A percentile compares a stretch with the other conserved stretches of the same genome.
Evolutionary conservation across 192 early-diverging fungal genomes (phyloP).

Genomic region (Gaertneriomyces semiglobifer): DNA sequence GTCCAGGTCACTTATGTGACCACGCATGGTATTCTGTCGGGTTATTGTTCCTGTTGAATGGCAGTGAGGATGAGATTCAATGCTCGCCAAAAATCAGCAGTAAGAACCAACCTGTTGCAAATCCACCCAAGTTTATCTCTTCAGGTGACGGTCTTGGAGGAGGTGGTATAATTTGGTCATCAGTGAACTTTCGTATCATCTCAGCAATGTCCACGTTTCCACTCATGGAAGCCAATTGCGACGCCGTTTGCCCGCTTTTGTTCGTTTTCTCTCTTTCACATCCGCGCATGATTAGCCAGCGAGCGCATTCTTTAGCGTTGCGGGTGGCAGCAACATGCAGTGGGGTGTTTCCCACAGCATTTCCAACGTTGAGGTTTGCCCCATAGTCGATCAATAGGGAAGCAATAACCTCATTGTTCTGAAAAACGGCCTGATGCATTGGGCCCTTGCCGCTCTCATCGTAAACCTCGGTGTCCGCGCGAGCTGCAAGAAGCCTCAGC

Average conservation of each 20-base stretch:
- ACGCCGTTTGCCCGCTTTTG: constrained; percentile 46
- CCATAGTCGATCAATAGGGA: constrained; percentile 52
- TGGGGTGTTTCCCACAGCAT: constrained; percentile 55
- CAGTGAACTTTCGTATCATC: constrained; percentile 42
- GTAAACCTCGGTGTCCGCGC: constrained; percentile 43
- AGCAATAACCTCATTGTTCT: constrained; percentile 42
- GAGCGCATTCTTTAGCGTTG: constrained; percentile 43
- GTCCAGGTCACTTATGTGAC: neutral
- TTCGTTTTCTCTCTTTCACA: constrained; percentile 42
- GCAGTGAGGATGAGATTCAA: neutral
- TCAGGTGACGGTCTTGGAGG: neutral
- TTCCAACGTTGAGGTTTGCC: constrained; percentile 41
- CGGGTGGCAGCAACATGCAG: constrained; percentile 50
- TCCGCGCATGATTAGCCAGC: constrained; percentile 50
- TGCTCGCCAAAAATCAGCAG: no score
- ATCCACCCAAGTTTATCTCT: neutral
- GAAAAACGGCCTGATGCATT: constrained; percentile 48
- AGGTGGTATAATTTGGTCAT: constrained; percentile 27
- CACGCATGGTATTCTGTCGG: no score
- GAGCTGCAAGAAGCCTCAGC: constrained; percentile 40
- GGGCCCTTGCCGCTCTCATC: constrained; percentile 50
- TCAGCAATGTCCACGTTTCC: constrained; percentile 46
- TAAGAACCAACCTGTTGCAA: neutral
- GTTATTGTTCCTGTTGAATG: neutral
- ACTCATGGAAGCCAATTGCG: constrained; percentile 43